These are phyloP conservation scores for Asclepias syriaca DNA, from an alignment of 257 asterid species.

Conservation along the genomic window DNA sequence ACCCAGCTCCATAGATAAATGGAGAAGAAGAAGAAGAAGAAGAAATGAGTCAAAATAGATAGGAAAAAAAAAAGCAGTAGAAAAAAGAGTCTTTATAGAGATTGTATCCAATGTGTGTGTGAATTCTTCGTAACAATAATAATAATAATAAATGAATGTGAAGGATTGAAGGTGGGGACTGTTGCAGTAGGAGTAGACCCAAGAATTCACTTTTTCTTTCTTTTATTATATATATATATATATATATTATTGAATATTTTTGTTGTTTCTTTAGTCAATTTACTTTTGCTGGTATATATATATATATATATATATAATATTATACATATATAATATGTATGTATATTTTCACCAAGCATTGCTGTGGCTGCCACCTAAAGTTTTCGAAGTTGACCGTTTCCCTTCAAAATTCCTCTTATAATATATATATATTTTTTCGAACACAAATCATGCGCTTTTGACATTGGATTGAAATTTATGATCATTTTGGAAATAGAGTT, in stretches of 20 bases:
- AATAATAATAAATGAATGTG: not conserved
- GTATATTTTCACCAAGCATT: not conserved
- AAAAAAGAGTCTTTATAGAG: slow-evolving; percentile 51
- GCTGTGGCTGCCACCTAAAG: slow-evolving; percentile 1
- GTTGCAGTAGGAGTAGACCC: slow-evolving; percentile 22
- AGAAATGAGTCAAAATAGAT: not conserved
- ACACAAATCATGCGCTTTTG: too few relatives aligned
- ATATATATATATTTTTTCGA: too few relatives aligned
- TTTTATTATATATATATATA: too few relatives aligned
- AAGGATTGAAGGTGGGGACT: not conserved
- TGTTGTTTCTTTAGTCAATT: not conserved
- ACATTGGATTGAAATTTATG: too few relatives aligned
- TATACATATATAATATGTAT: too few relatives aligned
- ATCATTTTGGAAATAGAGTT: too few relatives aligned
- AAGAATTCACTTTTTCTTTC: not conserved
- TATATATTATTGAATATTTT: not conserved
- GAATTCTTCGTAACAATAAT: slow-evolving; percentile 18
- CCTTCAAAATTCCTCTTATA: not conserved
- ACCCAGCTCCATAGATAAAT: slow-evolving; percentile 37
- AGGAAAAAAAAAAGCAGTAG: slow-evolving; percentile 16
- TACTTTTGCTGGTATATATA: not conserved
- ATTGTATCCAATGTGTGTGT: slow-evolving; percentile 31
- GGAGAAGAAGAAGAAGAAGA: not conserved
- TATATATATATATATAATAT: too few relatives aligned
- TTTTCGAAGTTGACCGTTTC: not conserved